phyloP scores from a whole-genome alignment of 805 yeast species.

The Kuraishia piskuri region DNA sequence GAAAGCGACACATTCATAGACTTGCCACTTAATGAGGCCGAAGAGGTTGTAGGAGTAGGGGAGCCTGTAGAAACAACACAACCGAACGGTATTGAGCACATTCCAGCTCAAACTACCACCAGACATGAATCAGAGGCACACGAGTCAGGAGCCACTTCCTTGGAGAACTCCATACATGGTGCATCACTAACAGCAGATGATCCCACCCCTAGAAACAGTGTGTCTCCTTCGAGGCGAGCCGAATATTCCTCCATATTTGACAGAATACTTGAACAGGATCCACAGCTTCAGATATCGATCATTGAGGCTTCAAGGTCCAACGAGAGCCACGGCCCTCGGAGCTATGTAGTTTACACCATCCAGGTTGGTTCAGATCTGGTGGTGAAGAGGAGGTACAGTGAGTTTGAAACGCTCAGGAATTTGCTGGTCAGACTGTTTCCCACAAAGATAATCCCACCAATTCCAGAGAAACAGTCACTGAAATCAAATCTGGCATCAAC shows the following conservation, averaged over 20 bases:
- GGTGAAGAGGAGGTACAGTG: slow-evolving; percentile 84
- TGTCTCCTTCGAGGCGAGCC: not conserved
- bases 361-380: slow-evolving; percentile 40
- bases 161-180: not conserved
- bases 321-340: slow-evolving; percentile 2
- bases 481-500: slow-evolving; percentile 22
- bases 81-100: not conserved
- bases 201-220: not conserved
- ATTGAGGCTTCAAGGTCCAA: slow-evolving; percentile 2
- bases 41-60: not conserved
- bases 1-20: slow-evolving; percentile 1
- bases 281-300: not conserved
- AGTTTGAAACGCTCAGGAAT: slow-evolving; percentile 77
- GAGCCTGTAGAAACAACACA: not conserved
- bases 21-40: slow-evolving; percentile 1
- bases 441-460: slow-evolving; percentile 81
- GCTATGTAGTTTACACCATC: slow-evolving; percentile 76
- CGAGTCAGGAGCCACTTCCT: not conserved
- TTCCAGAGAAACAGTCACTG: slow-evolving; percentile 77
- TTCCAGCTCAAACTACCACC: too few species aligned
- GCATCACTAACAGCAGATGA: not conserved
- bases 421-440: slow-evolving; percentile 70
- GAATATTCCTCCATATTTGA: not conserved
- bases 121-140: not conserved
- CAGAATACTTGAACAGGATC: not conserved